A percentile compares a stretch with the other conserved stretches of the same genome.
Evolutionary conservation across 2,329 filamentous ascomycete genomes (phyloP).

Genomic region (Pyricularia pennisetigena): DNA sequence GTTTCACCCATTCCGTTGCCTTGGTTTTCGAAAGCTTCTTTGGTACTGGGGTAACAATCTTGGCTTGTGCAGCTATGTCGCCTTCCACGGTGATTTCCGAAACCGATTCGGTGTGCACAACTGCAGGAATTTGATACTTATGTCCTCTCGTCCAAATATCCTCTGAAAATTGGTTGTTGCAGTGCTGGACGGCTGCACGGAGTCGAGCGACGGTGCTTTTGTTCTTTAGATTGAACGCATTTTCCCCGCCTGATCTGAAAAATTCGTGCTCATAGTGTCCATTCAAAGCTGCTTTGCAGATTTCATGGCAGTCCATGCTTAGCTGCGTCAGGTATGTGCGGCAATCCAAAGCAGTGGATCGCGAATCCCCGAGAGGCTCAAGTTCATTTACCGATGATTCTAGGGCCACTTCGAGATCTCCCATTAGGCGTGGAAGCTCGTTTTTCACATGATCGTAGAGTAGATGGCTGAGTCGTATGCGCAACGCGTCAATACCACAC

Average conservation of each 20-base stretch:
- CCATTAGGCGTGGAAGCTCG: conserved; percentile 33
- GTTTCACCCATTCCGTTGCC: conserved; percentile 14
- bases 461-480: conserved; percentile 37
- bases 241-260: background rate
- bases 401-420: conserved; percentile 29
- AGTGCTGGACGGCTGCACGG: background rate
- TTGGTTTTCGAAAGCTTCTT: conserved; percentile 6
- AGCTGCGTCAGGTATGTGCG: background rate
- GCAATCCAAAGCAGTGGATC: background rate
- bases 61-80: background rate
- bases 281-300: background rate
- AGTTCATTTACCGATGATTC: conserved; percentile 25
- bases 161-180: background rate
- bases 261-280: background rate
- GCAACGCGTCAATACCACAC: conserved; percentile 37
- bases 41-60: background rate
- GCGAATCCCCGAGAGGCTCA: conserved; percentile 21
- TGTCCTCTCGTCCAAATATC: conserved; percentile 1
- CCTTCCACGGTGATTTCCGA: too few species aligned
- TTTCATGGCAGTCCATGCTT: background rate
- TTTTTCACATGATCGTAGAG: conserved; percentile 34
- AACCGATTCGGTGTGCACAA: too few species aligned
- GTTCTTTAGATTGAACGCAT: background rate
- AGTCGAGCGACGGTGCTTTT: background rate
- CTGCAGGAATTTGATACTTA: background rate